Percentiles rank a stretch among this genome's conserved stretches.
phyloP scores from a whole-genome alignment of 164 flowering plant genomes.

The Akebia trifoliata region DNA sequence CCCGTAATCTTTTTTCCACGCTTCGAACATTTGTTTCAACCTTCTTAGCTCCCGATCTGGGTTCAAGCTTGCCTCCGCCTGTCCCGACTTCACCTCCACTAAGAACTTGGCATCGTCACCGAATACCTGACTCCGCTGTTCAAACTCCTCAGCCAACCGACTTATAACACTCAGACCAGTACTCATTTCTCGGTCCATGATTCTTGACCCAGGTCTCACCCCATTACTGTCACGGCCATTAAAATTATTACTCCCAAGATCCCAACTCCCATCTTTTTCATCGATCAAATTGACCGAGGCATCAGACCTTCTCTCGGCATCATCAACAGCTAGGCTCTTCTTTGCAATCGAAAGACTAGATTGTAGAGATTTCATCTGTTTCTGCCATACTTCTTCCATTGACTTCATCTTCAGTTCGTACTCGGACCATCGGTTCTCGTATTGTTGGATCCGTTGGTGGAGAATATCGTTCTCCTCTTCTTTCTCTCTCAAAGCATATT shows the following conservation, averaged over 20 bases:
- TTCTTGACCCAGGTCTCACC: constrained; percentile 29
- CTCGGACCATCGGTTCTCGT: constrained; percentile 91
- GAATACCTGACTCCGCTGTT: constrained; percentile 84
- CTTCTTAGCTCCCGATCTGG: constrained; percentile 81
- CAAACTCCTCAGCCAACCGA: constrained; percentile 85
- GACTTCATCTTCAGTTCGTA: constrained; percentile 93
- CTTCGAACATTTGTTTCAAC: constrained; percentile 78
- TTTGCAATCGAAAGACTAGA: constrained; percentile 92
- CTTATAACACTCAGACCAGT: constrained; percentile 79
- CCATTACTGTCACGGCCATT: constrained; percentile 56
- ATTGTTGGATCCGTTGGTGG: constrained; percentile 84
- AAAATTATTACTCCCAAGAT: constrained; percentile 27
- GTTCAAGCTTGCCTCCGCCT: constrained; percentile 74
- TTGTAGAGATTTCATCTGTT: constrained; percentile 91
- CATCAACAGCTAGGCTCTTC: constrained; percentile 78
- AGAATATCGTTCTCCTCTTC: constrained; percentile 93
- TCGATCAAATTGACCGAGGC: constrained; percentile 59
- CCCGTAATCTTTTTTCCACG: constrained; percentile 94
- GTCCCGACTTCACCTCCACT: constrained; percentile 94
- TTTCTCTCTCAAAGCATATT: constrained; percentile 78
- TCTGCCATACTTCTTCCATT: constrained; percentile 99
- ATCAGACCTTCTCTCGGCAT: constrained; percentile 65
- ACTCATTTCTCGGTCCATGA: constrained; percentile 39
- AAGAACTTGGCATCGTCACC: constrained; percentile 95
- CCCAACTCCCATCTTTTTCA: constrained; percentile 53